phyloP scores from a whole-genome alignment of 176 grass and related monocot species.

The Phoenix dactylifera region DNA sequence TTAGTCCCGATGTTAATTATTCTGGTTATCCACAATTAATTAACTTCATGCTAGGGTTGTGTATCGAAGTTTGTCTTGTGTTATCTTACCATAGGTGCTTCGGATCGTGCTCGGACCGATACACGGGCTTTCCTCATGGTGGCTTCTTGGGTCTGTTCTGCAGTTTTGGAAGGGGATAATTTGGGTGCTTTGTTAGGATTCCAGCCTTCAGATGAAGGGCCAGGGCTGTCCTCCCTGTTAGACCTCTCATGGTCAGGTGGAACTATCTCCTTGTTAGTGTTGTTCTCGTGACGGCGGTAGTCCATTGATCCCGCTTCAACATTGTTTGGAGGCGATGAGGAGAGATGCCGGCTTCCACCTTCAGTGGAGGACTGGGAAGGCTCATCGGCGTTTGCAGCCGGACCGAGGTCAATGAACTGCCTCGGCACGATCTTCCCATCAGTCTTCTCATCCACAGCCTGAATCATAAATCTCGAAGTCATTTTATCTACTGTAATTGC shows the following conservation, averaged over 20 bases:
- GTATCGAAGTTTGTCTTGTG: no score
- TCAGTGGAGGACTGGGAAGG: constrained; percentile 77
- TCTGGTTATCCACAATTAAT: no score
- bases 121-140: constrained; percentile 93
- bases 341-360: constrained; percentile 42
- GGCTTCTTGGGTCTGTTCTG: constrained; percentile 44
- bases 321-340: constrained; percentile 21
- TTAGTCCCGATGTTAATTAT: background rate
- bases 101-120: constrained; percentile 84
- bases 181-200: no score
- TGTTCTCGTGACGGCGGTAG: no score
- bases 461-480: background rate
- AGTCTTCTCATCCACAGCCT: constrained; percentile 11
- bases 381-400: constrained; percentile 20
- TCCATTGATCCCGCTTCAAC: no score
- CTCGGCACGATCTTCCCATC: constrained; percentile 32
- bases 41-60: no score
- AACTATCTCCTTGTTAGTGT: constrained; percentile 22
- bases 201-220: background rate
- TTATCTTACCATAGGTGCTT: constrained; percentile 67
- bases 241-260: constrained; percentile 10
- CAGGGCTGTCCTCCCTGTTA: constrained; percentile 21
- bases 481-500: no score
- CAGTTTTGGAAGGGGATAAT: constrained; percentile 27
- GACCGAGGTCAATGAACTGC: constrained; percentile 45